Evolutionary conservation across 2,329 filamentous ascomycete genomes (phyloP), one percentile per base, ranked within the genome.

Genomic region (Ceratocystis ficicola): DNA sequence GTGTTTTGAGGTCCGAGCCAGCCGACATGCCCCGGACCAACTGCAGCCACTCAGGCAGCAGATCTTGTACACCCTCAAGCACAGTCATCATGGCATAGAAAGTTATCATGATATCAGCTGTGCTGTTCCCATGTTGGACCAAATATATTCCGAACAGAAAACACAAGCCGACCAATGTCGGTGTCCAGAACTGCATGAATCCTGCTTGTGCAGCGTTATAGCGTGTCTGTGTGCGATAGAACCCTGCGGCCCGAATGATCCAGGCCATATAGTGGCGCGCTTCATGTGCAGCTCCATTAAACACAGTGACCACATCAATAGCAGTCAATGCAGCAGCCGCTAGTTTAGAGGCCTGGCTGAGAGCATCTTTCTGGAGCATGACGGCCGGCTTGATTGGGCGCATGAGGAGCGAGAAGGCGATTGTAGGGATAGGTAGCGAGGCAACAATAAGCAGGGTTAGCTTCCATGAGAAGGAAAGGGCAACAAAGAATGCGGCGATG

Each of bases 291-390:
- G 90, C 83, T 0, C 87, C 89, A 70, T 93, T 92, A 75, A 88
- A 92, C 64, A 85, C 86, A 73, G 96, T 96, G 72, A 97, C 90
- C 0, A 89, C 83, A 68, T 95, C 90, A 48, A 96, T 93, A 2
- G 84, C 85, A 1, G 79, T 78, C 8, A 95, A 81, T 0, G 89
- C 85, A 10, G 84, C 87, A 8, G 83, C 85, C 0, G 86, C 82
- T 65, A 85, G 79, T 71, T 90, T 93, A 0, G 90, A 86, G 0
- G 90, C 89, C 61, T 80, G 76, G 1, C 83, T 83, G 0, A 96
- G 80, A 66, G 86, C 81, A 1, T 75, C 74, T 66, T 88, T 86
- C 71, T 96, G 91, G 1, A 77, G 77, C 68, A 83, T 79, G n/a
- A 93, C 86, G 10, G 85, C 85, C 2, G 81, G 76, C 44, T 87